These are phyloP conservation scores for Mortierella sp. DNA, from an alignment of 371 early-diverging fungal species.

Conservation along the genomic window DNA sequence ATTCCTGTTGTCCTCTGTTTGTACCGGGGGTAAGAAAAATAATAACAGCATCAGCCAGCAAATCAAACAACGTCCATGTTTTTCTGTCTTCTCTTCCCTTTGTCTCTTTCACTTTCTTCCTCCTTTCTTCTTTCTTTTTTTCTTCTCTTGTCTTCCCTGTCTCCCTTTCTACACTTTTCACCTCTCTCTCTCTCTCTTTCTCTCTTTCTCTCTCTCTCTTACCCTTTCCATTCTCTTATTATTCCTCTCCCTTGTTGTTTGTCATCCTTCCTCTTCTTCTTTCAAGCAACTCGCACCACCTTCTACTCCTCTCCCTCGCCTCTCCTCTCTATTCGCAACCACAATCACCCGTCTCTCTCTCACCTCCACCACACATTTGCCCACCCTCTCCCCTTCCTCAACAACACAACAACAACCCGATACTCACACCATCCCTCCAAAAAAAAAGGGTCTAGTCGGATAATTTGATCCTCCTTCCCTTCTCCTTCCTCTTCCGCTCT, in stretches of 20 bases:
- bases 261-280: background rate
- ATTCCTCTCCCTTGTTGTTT: slow-evolving; percentile 4
- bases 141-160: background rate
- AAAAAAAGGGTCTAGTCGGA: background rate
- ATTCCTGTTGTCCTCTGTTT: no score
- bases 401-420: no score
- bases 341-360: background rate
- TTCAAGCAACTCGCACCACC: background rate
- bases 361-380: background rate
- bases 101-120: background rate
- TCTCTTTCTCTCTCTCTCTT: no score
- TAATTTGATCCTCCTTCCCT: background rate
- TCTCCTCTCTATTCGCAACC: background rate
- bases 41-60: background rate
- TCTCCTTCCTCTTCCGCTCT: background rate
- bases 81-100: background rate
- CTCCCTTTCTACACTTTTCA: background rate
- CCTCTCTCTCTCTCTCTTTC: background rate
- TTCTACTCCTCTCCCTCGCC: background rate
- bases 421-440: background rate
- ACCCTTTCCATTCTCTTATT: background rate
- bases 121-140: background rate
- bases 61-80: background rate
- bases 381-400: background rate
- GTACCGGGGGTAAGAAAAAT: background rate